Base-by-base conservation (phyloP, 768 basidiomycete genomes). In the Serendipita sp. region DNA sequence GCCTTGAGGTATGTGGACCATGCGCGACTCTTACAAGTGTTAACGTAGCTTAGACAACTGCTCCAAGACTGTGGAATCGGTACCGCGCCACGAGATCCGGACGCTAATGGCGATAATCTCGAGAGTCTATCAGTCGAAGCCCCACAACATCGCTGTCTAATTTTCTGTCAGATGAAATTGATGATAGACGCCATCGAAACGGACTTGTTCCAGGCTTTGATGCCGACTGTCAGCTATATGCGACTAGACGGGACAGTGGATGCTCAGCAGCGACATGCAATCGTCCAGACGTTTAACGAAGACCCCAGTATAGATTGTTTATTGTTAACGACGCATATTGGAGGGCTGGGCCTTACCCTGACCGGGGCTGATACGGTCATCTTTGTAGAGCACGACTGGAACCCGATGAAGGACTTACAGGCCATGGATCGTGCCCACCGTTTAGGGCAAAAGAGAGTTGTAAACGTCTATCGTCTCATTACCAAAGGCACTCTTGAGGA, bases 331-430 rank as follows among this genome's bases (percentile, higher is more conserved):
- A 99, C 96, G 0, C 92, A 94, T 69, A 95, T 99, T 51, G 96
- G 96, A 65, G 96, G 96, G 2, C 77, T 99, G 32, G 96, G 96
- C 4, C 76, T 99, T 71, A 99, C 95, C 18, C 76, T 99, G 68
- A 99, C 96, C 0, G 95, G 96, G 24, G 96, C 96, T 4, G 96
- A 99, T 73, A 99, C 96, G 0, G 96, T 99, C 65, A 96, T 99
- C 68, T 99, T 99, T 70, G 92, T 99, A 63, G 96, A 99, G 73
- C 96, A 99, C 70, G 96, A 99, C 73, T 99, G 96, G 96, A 99
- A 99, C 73, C 96, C 96, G 4, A 96, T 95, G 93, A 98, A 98
- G 74, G 96, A 99, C 77, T 76, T 98, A 3, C 96, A 99, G 72
- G 96, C 96, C 5, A 99, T 99, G 96, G 96, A 99, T 72, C 83